Conservation (phyloP, 2,329 filamentous ascomycete species). For the Septoria petroselini region DNA sequence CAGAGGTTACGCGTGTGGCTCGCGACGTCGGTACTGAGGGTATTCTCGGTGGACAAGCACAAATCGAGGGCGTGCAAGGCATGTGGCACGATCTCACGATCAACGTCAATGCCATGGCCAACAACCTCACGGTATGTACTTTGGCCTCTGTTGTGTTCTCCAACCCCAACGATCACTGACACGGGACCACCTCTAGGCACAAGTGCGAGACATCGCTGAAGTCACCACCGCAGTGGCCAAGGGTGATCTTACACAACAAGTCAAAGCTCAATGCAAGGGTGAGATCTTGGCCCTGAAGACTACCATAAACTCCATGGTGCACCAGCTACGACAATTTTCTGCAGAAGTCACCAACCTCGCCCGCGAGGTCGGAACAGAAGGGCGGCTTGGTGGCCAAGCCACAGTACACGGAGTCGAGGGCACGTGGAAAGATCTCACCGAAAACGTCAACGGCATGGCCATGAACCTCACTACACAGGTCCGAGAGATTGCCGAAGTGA, state of each 20-base stretch:
- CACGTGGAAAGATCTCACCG: constrained; percentile 54
- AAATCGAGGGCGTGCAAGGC: constrained; percentile 63
- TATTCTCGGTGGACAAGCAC: constrained; percentile 61
- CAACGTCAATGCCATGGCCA: constrained; percentile 55
- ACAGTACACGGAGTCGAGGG: constrained; percentile 54
- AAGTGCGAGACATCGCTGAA: constrained; percentile 54
- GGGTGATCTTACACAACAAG: constrained; percentile 52
- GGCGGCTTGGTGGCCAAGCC: constrained; percentile 51
- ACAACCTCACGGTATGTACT: constrained; percentile 44
- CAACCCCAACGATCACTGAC: too few relatives aligned
- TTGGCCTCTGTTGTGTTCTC: too few relatives aligned
- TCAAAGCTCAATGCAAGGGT: constrained; percentile 52
- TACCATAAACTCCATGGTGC: constrained; percentile 55
- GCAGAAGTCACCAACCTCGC: constrained; percentile 55
- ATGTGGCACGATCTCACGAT: constrained; percentile 65
- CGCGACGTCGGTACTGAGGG: constrained; percentile 64
- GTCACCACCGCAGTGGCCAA: constrained; percentile 53
- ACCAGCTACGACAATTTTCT: constrained; percentile 52
- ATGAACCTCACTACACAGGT: constrained; percentile 52
- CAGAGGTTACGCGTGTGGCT: constrained; percentile 62
- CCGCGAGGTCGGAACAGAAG: constrained; percentile 53
- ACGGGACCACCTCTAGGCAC: constrained; percentile 32
- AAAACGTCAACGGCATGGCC: constrained; percentile 55
- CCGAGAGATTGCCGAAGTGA: constrained; percentile 54
- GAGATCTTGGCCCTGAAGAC: constrained; percentile 52